These are phyloP conservation scores for Mycena polygramma DNA, from an alignment of 768 basidiomycete species.

Conservation along the genomic window DNA sequence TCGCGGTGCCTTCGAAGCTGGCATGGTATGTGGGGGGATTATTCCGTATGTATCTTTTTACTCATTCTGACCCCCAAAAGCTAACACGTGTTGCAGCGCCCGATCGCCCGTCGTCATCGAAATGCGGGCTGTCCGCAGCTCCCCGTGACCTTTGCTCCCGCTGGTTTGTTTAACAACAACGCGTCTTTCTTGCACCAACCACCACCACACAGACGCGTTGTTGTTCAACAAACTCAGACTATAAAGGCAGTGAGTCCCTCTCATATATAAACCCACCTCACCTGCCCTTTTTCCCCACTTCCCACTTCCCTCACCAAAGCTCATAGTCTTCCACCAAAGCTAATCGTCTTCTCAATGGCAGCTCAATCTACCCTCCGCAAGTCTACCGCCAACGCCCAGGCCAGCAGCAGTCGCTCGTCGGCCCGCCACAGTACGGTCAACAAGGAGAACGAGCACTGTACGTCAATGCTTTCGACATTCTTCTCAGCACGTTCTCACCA, in stretches of 20 bases:
- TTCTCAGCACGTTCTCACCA: no score
- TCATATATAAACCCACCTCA: not conserved
- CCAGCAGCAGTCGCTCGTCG: no score
- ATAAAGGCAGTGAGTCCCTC: not conserved
- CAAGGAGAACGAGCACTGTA: no score
- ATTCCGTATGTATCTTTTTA: not conserved
- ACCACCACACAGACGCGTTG: slow-evolving; percentile 7
- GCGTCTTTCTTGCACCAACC: not conserved
- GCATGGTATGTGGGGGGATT: not conserved
- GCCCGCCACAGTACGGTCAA: no score
- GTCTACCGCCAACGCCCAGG: no score
- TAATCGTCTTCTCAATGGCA: no score
- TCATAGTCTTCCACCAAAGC: not conserved
- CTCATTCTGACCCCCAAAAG: not conserved
- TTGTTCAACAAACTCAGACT: not conserved
- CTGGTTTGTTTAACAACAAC: not conserved
- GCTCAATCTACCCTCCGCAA: no score
- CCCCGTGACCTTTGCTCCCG: slow-evolving; percentile 7
- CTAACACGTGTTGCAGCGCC: slow-evolving; percentile 6
- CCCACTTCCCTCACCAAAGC: not conserved
- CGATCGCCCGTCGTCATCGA: slow-evolving; percentile 5
- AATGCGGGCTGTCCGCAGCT: not conserved
- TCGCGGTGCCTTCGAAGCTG: not conserved
- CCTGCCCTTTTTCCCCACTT: not conserved
- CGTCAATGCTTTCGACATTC: no score